Evolutionary conservation across 139 green algal genomes (phyloP).

Genomic region (Auxenochlorella protothecoides): DNA sequence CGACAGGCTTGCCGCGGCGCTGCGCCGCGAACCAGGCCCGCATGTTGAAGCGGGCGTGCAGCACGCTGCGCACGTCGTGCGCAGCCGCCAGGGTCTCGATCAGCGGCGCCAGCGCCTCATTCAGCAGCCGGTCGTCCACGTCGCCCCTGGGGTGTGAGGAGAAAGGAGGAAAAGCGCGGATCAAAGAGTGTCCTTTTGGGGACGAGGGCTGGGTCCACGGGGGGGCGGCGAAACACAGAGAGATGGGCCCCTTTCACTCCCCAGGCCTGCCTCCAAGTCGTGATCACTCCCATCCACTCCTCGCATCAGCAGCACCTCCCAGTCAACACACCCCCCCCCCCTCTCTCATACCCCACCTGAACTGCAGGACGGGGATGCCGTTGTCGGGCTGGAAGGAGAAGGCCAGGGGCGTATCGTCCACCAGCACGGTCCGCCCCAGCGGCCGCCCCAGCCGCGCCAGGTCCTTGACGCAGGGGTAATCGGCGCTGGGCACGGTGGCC

Average conservation of each 20-base stretch:
- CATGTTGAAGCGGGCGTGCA: conserved; percentile 73
- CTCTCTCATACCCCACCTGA: conserved; percentile 18
- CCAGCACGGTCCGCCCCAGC: conserved; percentile 59
- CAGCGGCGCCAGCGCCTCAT: conserved; percentile 71
- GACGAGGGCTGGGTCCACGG: too few species aligned
- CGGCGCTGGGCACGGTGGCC: conserved; percentile 25
- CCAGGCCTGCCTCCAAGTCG: too few species aligned
- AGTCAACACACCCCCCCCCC: too few species aligned
- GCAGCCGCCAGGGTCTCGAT: conserved; percentile 39
- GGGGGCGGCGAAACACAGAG: too few species aligned
- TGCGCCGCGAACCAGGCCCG: conserved; percentile 34
- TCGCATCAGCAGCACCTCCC: too few species aligned
- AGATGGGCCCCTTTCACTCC: too few species aligned
- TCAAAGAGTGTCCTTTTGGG: too few species aligned
- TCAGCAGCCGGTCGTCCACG: conserved; percentile 63
- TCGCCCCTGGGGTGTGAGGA: conserved; percentile 55
- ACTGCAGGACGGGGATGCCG: conserved; percentile 72
- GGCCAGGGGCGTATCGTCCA: conserved; percentile 85
- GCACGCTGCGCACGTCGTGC: conserved; percentile 43
- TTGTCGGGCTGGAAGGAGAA: conserved; percentile 80
- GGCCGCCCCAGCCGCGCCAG: conserved; percentile 55
- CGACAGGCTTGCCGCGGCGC: conserved; percentile 5
- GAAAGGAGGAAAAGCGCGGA: neutral
- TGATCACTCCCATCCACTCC: neutral
- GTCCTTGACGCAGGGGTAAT: conserved; percentile 87